phyloP scores from a whole-genome alignment of 768 basidiomycete species.

The Mrakia gelida region DNA sequence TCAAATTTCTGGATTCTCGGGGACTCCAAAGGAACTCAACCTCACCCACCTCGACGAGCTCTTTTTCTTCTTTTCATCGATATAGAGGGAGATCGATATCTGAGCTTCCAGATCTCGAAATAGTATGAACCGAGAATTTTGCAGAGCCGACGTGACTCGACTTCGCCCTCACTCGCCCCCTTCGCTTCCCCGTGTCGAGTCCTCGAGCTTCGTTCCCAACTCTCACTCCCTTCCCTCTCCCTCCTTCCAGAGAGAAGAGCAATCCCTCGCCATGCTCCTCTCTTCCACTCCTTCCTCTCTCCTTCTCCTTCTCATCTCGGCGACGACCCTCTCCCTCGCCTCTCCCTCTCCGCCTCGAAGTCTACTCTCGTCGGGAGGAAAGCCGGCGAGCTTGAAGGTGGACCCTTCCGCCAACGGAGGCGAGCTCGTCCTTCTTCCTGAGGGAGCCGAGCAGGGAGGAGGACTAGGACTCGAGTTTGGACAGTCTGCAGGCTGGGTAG shows the following conservation, averaged over 20 bases:
- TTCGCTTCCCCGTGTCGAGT: no score
- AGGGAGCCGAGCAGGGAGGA: conserved; percentile 2
- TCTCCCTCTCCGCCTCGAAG: not conserved
- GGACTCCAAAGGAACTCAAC: no score
- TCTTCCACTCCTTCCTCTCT: not conserved
- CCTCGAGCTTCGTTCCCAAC: not conserved
- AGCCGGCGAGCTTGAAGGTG: not conserved
- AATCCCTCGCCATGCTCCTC: not conserved
- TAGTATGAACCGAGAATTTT: no score
- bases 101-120: no score
- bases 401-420: not conserved
- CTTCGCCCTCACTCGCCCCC: no score
- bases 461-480: conserved; percentile 5
- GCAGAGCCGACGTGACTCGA: no score
- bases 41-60: not conserved
- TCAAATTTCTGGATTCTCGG: not conserved
- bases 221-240: not conserved
- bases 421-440: not conserved
- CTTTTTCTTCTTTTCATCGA: no score
- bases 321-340: not conserved
- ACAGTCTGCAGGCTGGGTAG: conserved; percentile 23
- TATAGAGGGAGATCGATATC: no score
- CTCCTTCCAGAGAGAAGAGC: not conserved
- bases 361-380: not conserved
- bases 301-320: not conserved